Evolutionary conservation across 2,329 filamentous ascomycete species (phyloP), one percentile per base, ranked within the genome.

Genomic region (Lasiodiplodia citricola): DNA sequence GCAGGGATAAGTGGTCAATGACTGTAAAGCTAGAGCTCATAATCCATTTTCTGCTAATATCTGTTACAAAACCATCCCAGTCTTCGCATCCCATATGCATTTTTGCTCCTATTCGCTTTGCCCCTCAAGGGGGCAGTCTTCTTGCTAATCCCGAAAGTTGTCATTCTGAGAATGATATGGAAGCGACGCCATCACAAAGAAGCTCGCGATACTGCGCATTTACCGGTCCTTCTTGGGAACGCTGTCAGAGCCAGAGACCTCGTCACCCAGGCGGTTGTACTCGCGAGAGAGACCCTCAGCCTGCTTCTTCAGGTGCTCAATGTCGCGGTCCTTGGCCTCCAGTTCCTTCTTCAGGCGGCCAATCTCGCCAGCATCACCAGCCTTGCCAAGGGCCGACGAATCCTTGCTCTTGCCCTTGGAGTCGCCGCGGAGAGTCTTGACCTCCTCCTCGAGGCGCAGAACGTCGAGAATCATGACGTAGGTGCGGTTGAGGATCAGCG

Each of bases 401-500:
- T 92, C 86, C 66, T 57, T 64, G 74, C 85, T 85, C 73, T 86
- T 85, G 70, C 72, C 75, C 58, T 83, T 84, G 69, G 85, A 81
- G 77, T 88, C 85, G 60, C 91, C 90, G 85, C 96, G 93, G 80
- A 92, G 91, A 72, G 88, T 84, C 87, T 93, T 94, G 79, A 97
- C 84, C 84, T 93, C 92, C 83, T 97, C 93, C 85, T 99, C 95
- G 66, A 99, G 91, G 71, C 93, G 89, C 77, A 97, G 92, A 64
- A 92, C 89, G 75, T 97, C 94, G 73, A 97, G 88, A 77, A 97
- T 97, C 92, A 98, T 95, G 78, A 91, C 92, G 86, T 98, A 99
- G 78, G 96, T 99, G 79, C 96, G 95, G 90, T 99, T 98, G 80
- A 96, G 92, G 83, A 99, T 99, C 72, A 99, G 87, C 66, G 95